Percentiles rank a stretch among this genome's conserved stretches.
Evolutionary conservation across 148 eudicot genomes (phyloP).

Genomic region (Spergularia marina): DNA sequence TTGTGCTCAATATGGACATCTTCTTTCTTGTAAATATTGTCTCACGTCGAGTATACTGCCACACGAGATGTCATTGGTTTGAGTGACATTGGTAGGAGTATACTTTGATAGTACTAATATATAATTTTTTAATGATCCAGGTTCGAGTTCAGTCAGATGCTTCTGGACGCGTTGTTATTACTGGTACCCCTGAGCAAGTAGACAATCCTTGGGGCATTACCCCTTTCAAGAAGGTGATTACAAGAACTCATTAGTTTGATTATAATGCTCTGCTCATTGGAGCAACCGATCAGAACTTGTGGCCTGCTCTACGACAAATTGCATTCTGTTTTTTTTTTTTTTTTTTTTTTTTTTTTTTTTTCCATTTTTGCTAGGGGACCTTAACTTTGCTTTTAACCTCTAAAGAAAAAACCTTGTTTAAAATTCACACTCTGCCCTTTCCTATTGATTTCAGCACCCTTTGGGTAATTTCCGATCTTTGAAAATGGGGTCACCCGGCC

Average conservation of each 20-base stretch:
- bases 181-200: slow-evolving; percentile 89
- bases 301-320: neutral
- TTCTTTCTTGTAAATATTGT: no score
- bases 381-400: neutral
- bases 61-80: slow-evolving; percentile 9
- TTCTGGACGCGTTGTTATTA: slow-evolving; percentile 84
- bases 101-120: neutral
- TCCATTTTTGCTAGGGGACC: neutral
- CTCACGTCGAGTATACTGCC: no score
- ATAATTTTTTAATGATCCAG: slow-evolving; percentile 35
- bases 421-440: neutral
- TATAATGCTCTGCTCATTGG: neutral
- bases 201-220: slow-evolving; percentile 97
- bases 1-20: no score
- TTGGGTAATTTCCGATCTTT: neutral
- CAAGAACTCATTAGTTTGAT: neutral
- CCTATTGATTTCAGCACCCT: neutral
- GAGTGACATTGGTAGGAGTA: neutral
- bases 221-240: slow-evolving; percentile 71
- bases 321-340: neutral
- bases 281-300: neutral
- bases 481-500: neutral
- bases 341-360: no score
- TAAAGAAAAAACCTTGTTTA: no score
- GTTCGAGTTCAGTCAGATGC: slow-evolving; percentile 93